Base-by-base conservation (phyloP, 2,329 filamentous ascomycete species). In the Pestalotiopsis sp. region DNA sequence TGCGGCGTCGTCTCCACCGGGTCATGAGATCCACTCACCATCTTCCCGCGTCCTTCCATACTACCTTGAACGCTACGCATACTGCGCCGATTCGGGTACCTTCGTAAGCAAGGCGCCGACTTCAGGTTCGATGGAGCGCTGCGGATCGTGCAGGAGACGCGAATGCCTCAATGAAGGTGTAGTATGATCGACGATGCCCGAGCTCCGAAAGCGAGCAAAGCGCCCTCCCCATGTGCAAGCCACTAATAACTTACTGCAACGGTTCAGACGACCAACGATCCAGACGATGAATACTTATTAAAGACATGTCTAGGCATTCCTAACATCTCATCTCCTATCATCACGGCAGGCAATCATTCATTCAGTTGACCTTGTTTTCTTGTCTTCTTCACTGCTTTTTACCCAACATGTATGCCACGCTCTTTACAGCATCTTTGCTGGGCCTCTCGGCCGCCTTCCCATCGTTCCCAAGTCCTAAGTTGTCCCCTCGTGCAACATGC, bases 361-460 rank as follows among this genome's bases (percentile, higher is more conserved):
- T 52, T 52, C 45, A 17, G 38, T 40, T 36, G 23, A 59, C 13
- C 59, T 40, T 40, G 38, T n/a, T 14, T 38, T 40, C 27, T 62
- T n/a, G 5, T 62, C n/a, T 13, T 25, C 14, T 62, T 20, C 25
- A 40, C 13, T 62, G 59, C 27, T 38, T 41, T 52, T 52, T 20
- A 17, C 38, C 17, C 52, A 58, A 56, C 23, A 66, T 66, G 65
- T 60, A 60, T 23, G 25, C 52, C 14, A 60, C 56, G 58, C 56
- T 66, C 65, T 31, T 66, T 59, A 66, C 52, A 49, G 65, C 65
- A 25, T 66, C 65, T 27, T 56, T 66, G 14, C 27, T 66, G 31
- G 65, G 65, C 23, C 56, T 66, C 23, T 60, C 65, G 58, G 40
- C 52, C 40, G 65, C 52, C 23, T 60, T 66, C 13, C 65, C 65